Conservation (phyloP, 495 filamentous ascomycete species). For the Aspergillus taichungensis region DNA sequence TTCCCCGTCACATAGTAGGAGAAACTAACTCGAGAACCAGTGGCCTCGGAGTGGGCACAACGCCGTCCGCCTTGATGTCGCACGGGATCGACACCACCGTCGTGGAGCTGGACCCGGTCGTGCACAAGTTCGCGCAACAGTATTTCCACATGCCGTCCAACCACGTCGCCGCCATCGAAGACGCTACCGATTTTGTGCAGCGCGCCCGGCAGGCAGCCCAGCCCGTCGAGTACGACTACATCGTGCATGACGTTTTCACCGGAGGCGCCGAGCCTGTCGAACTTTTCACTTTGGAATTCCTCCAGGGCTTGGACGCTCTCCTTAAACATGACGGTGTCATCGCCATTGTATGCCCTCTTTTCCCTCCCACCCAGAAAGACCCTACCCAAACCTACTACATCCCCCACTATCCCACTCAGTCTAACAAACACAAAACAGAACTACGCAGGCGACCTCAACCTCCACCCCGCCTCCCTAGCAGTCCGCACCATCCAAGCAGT, state of each 20-base stretch:
- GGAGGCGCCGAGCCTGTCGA: conserved; percentile 84
- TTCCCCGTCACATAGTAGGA: not conserved
- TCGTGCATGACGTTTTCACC: conserved; percentile 98
- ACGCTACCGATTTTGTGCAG: conserved; percentile 68
- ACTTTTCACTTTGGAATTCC: conserved; percentile 80
- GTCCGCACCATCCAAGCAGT: conserved; percentile 62
- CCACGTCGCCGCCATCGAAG: conserved; percentile 70
- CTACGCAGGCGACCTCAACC: conserved; percentile 84
- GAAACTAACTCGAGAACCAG: conserved; percentile 29
- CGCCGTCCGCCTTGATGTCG: conserved; percentile 72
- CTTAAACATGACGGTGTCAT: conserved; percentile 74
- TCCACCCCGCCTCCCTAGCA: conserved; percentile 60
- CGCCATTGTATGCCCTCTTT: conserved; percentile 68
- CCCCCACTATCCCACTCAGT: not conserved
- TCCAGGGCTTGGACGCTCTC: conserved; percentile 55
- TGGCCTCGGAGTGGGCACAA: conserved; percentile 86
- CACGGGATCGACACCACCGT: conserved; percentile 89
- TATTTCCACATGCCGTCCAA: conserved; percentile 76
- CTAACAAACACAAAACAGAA: conserved; percentile 48
- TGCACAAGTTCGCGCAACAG: conserved; percentile 68
- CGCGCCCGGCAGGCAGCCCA: conserved; percentile 33
- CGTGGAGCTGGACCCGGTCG: conserved; percentile 86
- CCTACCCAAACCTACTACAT: conserved; percentile 5
- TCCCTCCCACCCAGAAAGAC: not conserved
- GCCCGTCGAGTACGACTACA: conserved; percentile 66